These are phyloP conservation scores for Macrophomina phaseolina DNA, from an alignment of 2,329 filamentous ascomycete genomes.

Conservation along the genomic window DNA sequence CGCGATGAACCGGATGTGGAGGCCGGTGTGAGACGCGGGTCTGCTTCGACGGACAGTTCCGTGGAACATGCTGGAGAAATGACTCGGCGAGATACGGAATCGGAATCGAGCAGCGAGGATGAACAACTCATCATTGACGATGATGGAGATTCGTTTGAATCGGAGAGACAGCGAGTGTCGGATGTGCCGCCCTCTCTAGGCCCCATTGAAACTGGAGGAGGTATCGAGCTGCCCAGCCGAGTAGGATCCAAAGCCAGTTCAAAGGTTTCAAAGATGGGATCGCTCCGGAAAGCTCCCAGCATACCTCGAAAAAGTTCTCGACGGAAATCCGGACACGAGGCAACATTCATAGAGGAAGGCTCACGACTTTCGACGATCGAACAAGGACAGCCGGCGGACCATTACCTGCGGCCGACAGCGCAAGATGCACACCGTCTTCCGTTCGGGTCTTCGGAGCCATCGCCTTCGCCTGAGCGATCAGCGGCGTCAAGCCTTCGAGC, in stretches of 20 bases:
- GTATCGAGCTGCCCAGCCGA: conserved; percentile 68
- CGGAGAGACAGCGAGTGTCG: conserved; percentile 50
- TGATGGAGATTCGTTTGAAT: conserved; percentile 54
- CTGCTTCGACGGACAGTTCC: conserved; percentile 7
- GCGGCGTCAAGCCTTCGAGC: conserved; percentile 38
- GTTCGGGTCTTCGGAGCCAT: conserved; percentile 44
- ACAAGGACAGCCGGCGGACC: conserved; percentile 32
- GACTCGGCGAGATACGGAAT: neutral
- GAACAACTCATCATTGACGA: conserved; percentile 32
- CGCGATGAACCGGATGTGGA: conserved; percentile 55
- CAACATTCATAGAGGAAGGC: conserved; percentile 34
- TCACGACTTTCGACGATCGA: conserved; percentile 39
- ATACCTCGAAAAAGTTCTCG: conserved; percentile 76
- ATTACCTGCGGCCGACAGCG: conserved; percentile 16
- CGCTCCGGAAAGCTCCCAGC: conserved; percentile 39
- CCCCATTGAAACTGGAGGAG: conserved; percentile 63
- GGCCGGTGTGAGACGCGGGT: conserved; percentile 9
- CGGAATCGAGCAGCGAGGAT: neutral
- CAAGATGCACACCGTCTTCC: conserved; percentile 38
- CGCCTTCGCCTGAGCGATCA: conserved; percentile 44
- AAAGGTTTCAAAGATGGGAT: conserved; percentile 34
- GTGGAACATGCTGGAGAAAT: neutral
- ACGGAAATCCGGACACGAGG: conserved; percentile 37
- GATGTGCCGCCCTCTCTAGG: conserved; percentile 64
- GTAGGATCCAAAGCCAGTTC: conserved; percentile 64